Evolutionary conservation across 805 yeast species (phyloP), one percentile per base, ranked within the genome.

Genomic region (Metschnikowia aberdeeniae): DNA sequence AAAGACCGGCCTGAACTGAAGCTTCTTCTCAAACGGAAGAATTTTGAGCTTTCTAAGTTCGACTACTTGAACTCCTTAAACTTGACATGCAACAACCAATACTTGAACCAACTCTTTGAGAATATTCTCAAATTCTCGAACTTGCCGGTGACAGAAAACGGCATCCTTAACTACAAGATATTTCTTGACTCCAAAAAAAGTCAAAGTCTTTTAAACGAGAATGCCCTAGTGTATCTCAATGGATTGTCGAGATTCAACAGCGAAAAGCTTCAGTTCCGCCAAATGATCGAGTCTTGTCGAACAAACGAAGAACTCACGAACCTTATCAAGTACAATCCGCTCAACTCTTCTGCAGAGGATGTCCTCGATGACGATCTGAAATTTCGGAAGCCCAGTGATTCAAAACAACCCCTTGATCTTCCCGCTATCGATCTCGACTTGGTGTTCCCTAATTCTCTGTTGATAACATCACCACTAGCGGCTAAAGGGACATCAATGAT

Each of bases 1-100:
- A 71, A 68, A 49, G 76, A 68, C 31, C 55, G 74, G 42, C 72
- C 75, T 0, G 72, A 66, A 40, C 66, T 66, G 65, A 67, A 67
- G 48, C 54, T 66, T 19, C 51, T 73, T 14, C 43, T 47, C 19
- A 68, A 69, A 48, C 54, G 71, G 26, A 63, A 71, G 42, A 50
- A 51, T 0, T 76, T 71, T 53, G 79, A 76, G 46, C 53, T 73
- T 1, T 62, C 68, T 10, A 70, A 77, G 45, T 66, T 72, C 43
- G 77, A 75, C 42, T 77, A 77, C 56, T 62, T 70, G 54, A 72
- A 70, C 49, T 67, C 64, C 34, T 55, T 77, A 40, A 68, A 63
- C 29, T 53, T 57, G 43, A 57, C 67, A 6, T 55, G 64, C 8
- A 70, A 70, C 51, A 70, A 70, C 50, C 74, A 70, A 48, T 70